Evolutionary conservation across 257 asterid genomes (phyloP).

Genomic region (Pogostemon cablin): DNA sequence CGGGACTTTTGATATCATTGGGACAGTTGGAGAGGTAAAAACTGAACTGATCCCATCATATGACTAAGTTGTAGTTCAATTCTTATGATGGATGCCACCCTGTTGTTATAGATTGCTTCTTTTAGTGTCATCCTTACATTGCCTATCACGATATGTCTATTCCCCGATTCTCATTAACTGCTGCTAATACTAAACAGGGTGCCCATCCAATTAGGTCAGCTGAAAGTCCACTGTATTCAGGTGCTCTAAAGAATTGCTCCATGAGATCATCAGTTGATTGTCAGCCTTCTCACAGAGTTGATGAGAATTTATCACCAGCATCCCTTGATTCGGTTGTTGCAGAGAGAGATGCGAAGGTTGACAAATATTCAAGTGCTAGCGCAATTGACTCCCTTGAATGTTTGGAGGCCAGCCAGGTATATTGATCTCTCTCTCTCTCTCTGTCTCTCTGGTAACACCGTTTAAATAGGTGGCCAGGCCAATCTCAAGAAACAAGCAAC

Average conservation of each 20-base stretch:
- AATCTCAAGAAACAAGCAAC: too few relatives aligned
- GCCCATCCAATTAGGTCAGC: slow-evolving; percentile 54
- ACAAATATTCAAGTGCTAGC: slow-evolving; percentile 52
- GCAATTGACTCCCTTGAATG: slow-evolving; percentile 58
- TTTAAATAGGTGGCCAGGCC: slow-evolving; percentile 7
- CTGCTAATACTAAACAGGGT: slow-evolving; percentile 49
- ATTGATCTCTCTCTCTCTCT: slow-evolving; percentile 14
- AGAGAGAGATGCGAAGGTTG: slow-evolving; percentile 56
- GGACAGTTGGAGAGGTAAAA: neutral
- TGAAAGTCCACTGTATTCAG: slow-evolving; percentile 59
- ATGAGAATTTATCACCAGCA: slow-evolving; percentile 62
- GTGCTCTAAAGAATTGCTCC: slow-evolving; percentile 58
- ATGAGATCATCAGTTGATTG: slow-evolving; percentile 53
- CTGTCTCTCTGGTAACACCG: neutral
- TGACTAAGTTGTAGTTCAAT: neutral
- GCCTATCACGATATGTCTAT: slow-evolving; percentile 18
- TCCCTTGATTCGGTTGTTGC: slow-evolving; percentile 73
- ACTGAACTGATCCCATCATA: slow-evolving; percentile 2
- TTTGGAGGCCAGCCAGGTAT: slow-evolving; percentile 60
- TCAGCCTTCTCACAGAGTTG: slow-evolving; percentile 64
- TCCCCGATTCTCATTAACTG: slow-evolving; percentile 25
- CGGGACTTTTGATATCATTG: neutral
- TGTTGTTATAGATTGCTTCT: neutral
- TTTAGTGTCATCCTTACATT: slow-evolving; percentile 20
- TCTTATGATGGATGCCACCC: slow-evolving; percentile 15